Base-by-base conservation (phyloP, 2,329 filamentous ascomycete species). In the Fusarium equiseti region DNA sequence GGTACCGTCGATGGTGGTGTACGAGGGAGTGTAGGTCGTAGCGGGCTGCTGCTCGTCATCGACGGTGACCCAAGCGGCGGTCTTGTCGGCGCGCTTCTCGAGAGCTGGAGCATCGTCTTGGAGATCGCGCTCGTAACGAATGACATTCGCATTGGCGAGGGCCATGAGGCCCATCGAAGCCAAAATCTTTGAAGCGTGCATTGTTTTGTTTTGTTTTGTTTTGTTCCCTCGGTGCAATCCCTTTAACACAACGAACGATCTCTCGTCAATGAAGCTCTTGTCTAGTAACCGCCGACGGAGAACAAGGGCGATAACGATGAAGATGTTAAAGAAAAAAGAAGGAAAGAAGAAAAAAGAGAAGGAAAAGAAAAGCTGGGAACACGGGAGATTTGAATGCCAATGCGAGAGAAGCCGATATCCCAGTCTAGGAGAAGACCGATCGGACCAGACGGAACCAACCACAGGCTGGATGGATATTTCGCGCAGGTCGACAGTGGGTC, bases 21-120 rank as follows among this genome's bases (percentile, higher is more conserved):
- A 71, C 15, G 82, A 78, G 15, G 87, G 86, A 13, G 86, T 88
- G 63, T 85, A 78, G 12, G 86, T 88, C 48, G 76, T 80, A 18
- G 65, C 72, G 24, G 85, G 82, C 35, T 77, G 78, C 71, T 84
- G 84, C 45, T 84, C 80, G 53, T 82, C 80, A 74, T 84, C 80
- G 65, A 89, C 83, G 6, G 80, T 82, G 49, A 88, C 84, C 87
- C 87, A 89, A 35, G 83, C 80, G 22, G 81, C 82, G 8, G 82
- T 81, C 44, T 79, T 77, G n/a, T 75, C 76, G 49, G 78, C 72
- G 48, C 76, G 71, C 69, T 73, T 72, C 60, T 73, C 68, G 31
- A 77, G 63, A 50, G 13, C 62, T 6, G 48, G 53, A 42, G 54
- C 63, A 44, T 66, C 50, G 45, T 31, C 58, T 50, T 65, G 55